phyloP scores from a whole-genome alignment of 176 grass and related monocot species.

The Hordeum vulgare region DNA sequence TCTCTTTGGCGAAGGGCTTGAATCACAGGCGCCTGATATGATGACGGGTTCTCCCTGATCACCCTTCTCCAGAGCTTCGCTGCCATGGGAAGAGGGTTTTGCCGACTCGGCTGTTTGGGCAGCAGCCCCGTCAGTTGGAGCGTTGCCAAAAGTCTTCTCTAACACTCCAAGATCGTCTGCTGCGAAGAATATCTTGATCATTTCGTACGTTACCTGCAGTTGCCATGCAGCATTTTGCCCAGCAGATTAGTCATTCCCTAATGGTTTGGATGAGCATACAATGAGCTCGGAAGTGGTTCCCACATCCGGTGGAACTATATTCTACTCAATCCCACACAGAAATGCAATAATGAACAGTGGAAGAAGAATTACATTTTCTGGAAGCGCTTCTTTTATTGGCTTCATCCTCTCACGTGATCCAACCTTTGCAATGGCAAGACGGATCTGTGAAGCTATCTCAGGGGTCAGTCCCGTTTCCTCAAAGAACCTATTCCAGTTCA shows the following conservation, averaged over 20 bases:
- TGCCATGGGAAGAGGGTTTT: not conserved
- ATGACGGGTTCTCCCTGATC: not conserved
- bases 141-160: constrained; percentile 41
- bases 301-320: not conserved
- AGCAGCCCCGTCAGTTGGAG: not conserved
- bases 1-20: constrained; percentile 28
- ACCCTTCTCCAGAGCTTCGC: constrained; percentile 3
- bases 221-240: constrained; percentile 5
- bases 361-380: constrained; percentile 54
- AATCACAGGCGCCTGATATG: not conserved
- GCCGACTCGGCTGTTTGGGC: not conserved
- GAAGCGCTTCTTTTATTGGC: constrained; percentile 82
- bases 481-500: constrained; percentile 81
- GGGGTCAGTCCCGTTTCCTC: constrained; percentile 51
- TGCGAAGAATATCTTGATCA: constrained; percentile 64
- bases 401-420: constrained; percentile 63
- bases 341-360: not conserved
- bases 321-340: constrained; percentile 10
- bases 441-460: constrained; percentile 66
- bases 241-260: not conserved
- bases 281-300: not conserved
- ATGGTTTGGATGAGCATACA: constrained; percentile 7
- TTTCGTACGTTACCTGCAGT: constrained; percentile 69
- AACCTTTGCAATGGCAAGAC: constrained; percentile 56
- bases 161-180: constrained; percentile 48